Conservation (phyloP, 257 asterid genomes). For the Solanum corneliomulleri region DNA sequence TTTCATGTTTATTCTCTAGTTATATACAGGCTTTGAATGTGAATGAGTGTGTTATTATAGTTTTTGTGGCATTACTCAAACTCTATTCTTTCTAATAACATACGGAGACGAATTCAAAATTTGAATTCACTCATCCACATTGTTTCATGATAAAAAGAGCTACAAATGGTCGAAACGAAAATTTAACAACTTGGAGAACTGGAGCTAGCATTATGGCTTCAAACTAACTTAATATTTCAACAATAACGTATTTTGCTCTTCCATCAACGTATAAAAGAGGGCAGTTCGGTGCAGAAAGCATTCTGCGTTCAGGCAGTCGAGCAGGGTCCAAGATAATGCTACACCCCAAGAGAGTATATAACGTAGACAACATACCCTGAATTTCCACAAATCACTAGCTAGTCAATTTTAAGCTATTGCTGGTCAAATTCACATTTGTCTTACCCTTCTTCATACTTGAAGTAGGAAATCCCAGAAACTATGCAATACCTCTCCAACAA, state of each 20-base stretch:
- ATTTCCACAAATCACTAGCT: not conserved
- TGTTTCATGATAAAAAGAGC: not conserved
- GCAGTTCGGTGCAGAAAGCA: not conserved
- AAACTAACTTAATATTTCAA: not conserved
- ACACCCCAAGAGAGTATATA: not conserved
- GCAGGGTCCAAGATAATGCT: not conserved
- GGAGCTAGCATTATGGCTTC: not conserved
- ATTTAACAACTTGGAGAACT: not conserved
- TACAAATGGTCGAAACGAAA: not conserved
- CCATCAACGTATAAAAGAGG: not conserved
- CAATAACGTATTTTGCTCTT: not conserved
- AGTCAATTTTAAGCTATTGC: not conserved
- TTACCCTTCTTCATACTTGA: not conserved
- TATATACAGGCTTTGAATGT: not conserved
- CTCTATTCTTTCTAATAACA: not conserved
- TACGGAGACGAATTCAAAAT: not conserved
- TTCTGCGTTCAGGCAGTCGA: not conserved
- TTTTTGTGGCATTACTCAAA: not conserved
- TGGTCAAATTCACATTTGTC: not conserved
- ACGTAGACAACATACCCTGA: not conserved
- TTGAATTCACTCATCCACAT: not conserved
- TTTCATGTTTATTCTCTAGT: conserved; percentile 2
- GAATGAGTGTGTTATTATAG: not conserved
- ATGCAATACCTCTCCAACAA: not conserved
- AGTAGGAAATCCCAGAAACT: not conserved